Evolutionary conservation across 352 stramenopile genomes (phyloP), one percentile per base, ranked within the genome.

Genomic region (Phytophthora litchii): DNA sequence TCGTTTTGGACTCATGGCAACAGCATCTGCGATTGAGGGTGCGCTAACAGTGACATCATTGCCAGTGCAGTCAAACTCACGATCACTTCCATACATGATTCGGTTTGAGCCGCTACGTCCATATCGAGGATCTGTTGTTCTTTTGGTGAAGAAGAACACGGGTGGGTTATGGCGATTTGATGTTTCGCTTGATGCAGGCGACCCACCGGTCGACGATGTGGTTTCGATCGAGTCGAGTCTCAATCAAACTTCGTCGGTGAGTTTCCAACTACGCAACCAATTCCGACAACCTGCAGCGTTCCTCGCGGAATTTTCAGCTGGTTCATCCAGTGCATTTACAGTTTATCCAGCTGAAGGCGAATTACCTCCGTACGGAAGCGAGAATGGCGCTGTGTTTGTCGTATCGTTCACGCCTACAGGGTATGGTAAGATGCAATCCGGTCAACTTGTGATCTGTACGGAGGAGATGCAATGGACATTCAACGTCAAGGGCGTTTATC

Each of bases 381-480:
- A 74, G 0, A 78, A 96, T 1, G 88, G 86, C 0, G 70, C 78
- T 16, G 56, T 68, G 4, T 97, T 98, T 57, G 75, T 93, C 1
- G 83, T 97, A 0, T 95, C 88, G 10, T 98, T 97, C 62, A 91
- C 89, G 10, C 92, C 92, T 0, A 95, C 78, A 4, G 92, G 92
- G 7, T 98, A 98, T 54, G 92, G 92, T 43, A 96, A 96, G 52
- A 91, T 94, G 74, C 82, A 95, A 61, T 93, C 81, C 0, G 92
- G 86, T 0, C 86, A 94, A 37, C 75, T 98, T 14, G 55, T 96
- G 14, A 94, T 98, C 32, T 38, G 73, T 20, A 97, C 91, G 0
- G 87, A 96, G 37, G 89, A 97, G 41, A 96, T 96, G 86, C 89
- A 96, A 68, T 97, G 91, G 91, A 96, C 84, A 34, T 97, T 97